phyloP scores from a whole-genome alignment of 2,329 filamentous ascomycete genomes.

The Cladorrhinum sp. region DNA sequence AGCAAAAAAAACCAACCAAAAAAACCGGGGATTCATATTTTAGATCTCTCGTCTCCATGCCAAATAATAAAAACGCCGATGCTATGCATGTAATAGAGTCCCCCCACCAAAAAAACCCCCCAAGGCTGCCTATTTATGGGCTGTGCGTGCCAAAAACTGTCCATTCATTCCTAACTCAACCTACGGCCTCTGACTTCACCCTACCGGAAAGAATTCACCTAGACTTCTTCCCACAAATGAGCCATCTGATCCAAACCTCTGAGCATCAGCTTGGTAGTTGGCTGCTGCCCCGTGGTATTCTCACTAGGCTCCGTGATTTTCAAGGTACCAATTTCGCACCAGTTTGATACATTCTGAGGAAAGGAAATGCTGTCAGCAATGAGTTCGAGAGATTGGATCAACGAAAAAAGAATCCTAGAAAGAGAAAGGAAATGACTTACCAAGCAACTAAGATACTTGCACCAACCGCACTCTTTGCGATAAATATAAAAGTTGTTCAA shows the following conservation, averaged over 20 bases:
- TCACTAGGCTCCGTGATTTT: background rate
- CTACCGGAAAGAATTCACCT: background rate
- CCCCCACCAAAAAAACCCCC: background rate
- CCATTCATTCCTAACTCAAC: background rate
- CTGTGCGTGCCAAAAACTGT: no score
- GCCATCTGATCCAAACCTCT: background rate
- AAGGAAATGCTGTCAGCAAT: background rate
- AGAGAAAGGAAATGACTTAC: no score
- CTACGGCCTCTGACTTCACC: background rate
- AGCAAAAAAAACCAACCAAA: background rate
- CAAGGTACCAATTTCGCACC: constrained; percentile 5
- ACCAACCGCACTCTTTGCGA: constrained; percentile 78
- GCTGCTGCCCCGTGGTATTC: background rate
- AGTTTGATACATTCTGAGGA: constrained; percentile 3
- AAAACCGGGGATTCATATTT: background rate
- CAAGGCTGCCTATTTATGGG: background rate
- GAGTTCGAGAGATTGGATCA: background rate
- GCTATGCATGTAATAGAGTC: constrained; percentile 18
- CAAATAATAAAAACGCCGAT: constrained; percentile 17
- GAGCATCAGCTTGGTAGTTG: background rate
- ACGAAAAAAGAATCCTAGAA: constrained; percentile 20
- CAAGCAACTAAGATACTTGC: constrained; percentile 90
- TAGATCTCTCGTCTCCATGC: background rate
- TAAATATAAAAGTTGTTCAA: constrained; percentile 88
- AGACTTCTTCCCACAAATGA: background rate